Evolutionary conservation across 2,329 filamentous ascomycete species (phyloP).

Genomic region (Orbilia oligospora): DNA sequence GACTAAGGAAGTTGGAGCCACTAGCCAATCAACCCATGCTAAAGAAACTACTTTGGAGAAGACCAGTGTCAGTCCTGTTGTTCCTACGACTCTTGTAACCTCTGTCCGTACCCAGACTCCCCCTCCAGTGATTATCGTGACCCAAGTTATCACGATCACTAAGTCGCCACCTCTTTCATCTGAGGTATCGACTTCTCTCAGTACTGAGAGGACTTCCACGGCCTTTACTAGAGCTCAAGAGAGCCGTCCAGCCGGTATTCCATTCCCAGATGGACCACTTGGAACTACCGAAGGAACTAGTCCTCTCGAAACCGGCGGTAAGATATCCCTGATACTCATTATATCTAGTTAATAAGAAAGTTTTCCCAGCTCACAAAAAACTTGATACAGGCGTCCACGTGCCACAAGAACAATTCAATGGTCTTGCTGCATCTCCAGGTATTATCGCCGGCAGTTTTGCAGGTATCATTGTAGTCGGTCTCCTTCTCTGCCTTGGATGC

Average conservation of each 20-base stretch:
- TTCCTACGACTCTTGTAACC: slow-evolving; percentile 38
- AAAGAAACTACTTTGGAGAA: not conserved
- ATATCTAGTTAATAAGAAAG: not conserved
- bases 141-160: slow-evolving; percentile 30
- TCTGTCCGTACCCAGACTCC: not conserved
- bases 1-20: slow-evolving; percentile 12
- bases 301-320: slow-evolving; percentile 51
- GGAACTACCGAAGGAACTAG: slow-evolving; percentile 25
- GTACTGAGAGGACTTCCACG: not conserved
- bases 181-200: not conserved
- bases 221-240: slow-evolving; percentile 20
- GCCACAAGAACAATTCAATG: slow-evolving; percentile 47
- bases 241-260: slow-evolving; percentile 6
- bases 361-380: slow-evolving; percentile 7
- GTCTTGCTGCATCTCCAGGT: slow-evolving; percentile 42
- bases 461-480: slow-evolving; percentile 27
- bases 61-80: not conserved
- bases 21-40: not conserved
- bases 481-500: slow-evolving; percentile 34
- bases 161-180: not conserved
- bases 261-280: slow-evolving; percentile 25
- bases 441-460: slow-evolving; percentile 44
- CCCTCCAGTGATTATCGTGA: slow-evolving; percentile 32
- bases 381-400: slow-evolving; percentile 35
- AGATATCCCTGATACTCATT: not conserved